These are phyloP conservation scores for Claviceps citrina DNA, from an alignment of 2,329 filamentous ascomycete genomes.

Conservation along the genomic window DNA sequence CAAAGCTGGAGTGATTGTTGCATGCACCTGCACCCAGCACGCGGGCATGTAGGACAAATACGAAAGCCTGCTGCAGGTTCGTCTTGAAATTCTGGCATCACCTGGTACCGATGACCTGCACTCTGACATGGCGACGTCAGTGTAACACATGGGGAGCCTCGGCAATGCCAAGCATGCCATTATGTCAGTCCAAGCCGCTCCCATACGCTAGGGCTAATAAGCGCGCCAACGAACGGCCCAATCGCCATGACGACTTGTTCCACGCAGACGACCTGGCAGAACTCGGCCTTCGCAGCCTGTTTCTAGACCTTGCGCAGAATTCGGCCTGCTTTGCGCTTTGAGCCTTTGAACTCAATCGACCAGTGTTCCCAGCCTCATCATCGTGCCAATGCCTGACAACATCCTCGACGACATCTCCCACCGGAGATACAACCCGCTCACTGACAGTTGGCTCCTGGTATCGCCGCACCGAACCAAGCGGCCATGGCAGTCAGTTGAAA, in stretches of 20 bases:
- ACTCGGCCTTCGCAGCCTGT: no score
- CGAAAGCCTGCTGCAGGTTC: no score
- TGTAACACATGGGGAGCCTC: no score
- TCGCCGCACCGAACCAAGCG: constrained; percentile 93
- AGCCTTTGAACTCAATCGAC: background rate
- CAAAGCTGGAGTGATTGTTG: no score
- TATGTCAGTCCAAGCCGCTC: no score
- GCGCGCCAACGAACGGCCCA: background rate
- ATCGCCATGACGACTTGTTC: background rate
- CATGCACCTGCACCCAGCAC: no score
- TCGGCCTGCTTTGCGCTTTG: background rate
- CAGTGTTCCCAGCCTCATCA: background rate
- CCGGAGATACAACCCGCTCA: constrained; percentile 79
- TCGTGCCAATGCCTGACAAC: constrained; percentile 46
- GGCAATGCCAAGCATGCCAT: background rate
- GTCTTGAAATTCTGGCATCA: no score
- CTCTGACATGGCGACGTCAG: no score
- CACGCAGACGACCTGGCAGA: no score
- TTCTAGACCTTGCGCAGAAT: background rate
- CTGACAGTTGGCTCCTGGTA: constrained; percentile 82
- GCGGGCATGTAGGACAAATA: no score
- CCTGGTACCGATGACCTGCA: no score
- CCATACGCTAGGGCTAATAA: background rate
- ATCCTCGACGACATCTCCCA: constrained; percentile 94
- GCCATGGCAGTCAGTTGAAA: constrained; percentile 74